Evolutionary conservation across 2,329 filamentous ascomycete genomes (phyloP).

Genomic region (Neurospora crassa): DNA sequence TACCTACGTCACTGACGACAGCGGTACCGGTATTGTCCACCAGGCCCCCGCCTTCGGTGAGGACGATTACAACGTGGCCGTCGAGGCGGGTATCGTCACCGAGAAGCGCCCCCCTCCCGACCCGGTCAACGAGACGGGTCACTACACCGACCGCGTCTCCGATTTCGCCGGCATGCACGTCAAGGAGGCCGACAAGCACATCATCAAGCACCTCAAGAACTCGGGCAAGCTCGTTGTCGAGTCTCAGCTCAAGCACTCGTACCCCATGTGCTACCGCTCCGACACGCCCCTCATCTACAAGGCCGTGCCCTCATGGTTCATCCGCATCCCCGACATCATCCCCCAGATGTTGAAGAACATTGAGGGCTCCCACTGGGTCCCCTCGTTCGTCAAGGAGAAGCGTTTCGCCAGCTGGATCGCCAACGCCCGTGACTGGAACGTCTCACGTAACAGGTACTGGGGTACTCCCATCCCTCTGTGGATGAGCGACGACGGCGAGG

Average conservation of each 20-base stretch:
- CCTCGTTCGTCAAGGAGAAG: conserved; percentile 80
- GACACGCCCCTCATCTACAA: conserved; percentile 90
- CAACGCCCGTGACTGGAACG: conserved; percentile 90
- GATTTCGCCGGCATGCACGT: conserved; percentile 85
- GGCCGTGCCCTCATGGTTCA: conserved; percentile 90
- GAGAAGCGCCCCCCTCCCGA: conserved; percentile 75
- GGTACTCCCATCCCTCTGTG: conserved; percentile 87
- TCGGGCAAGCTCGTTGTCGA: conserved; percentile 72
- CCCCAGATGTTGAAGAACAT: conserved; percentile 88
- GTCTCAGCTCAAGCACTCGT: conserved; percentile 81
- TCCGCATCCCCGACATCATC: conserved; percentile 74
- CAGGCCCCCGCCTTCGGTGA: conserved; percentile 91
- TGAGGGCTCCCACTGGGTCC: conserved; percentile 85
- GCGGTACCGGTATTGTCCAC: conserved; percentile 89
- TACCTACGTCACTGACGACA: conserved; percentile 78
- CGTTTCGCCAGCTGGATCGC: conserved; percentile 87
- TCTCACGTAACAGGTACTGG: conserved; percentile 91
- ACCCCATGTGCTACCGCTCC: conserved; percentile 90
- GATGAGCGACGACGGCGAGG: conserved; percentile 82
- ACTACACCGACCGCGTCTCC: conserved; percentile 65
- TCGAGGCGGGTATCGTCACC: conserved; percentile 67
- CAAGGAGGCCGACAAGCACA: conserved; percentile 85
- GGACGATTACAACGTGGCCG: conserved; percentile 82
- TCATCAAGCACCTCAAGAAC: conserved; percentile 74
- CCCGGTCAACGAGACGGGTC: conserved; percentile 76